These are phyloP conservation scores for Myxozyma mucilagina DNA, from an alignment of 805 yeast genomes.

Conservation along the genomic window DNA sequence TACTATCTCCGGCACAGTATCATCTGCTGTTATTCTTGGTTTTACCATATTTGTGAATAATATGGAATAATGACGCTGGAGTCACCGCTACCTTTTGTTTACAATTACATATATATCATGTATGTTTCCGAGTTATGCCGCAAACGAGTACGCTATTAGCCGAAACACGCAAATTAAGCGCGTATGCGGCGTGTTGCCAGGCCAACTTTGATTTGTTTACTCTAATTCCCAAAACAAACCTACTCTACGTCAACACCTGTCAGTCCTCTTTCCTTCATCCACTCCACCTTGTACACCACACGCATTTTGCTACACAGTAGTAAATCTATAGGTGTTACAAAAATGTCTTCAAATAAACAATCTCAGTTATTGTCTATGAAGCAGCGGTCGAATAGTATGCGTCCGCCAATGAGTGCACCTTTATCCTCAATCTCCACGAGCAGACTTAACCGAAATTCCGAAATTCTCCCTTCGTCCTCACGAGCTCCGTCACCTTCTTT, in stretches of 20 bases:
- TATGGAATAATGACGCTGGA: too few species aligned
- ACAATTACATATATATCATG: neutral
- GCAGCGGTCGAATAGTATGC: constrained; percentile 26
- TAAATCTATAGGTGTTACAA: too few species aligned
- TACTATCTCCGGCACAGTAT: neutral
- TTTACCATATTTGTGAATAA: neutral
- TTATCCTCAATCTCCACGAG: constrained; percentile 19
- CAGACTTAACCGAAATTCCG: constrained; percentile 25
- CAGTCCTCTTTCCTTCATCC: neutral
- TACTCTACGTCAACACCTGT: neutral
- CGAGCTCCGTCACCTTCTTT: constrained; percentile 1
- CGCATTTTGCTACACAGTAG: neutral
- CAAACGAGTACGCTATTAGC: neutral
- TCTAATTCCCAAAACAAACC: neutral
- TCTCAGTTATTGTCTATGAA: constrained; percentile 2
- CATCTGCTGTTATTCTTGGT: neutral
- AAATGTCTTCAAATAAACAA: constrained; percentile 1
- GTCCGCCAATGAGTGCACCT: constrained; percentile 27
- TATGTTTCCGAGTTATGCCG: neutral
- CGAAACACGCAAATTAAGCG: too few species aligned
- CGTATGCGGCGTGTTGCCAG: constrained; percentile 8
- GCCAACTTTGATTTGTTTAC: constrained; percentile 6
- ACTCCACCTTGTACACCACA: neutral
- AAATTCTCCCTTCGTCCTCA: constrained; percentile 6
- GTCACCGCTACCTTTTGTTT: neutral